Base-by-base conservation (phyloP, 2,329 filamentous ascomycete genomes). In the Arthrobotrys megalospora region DNA sequence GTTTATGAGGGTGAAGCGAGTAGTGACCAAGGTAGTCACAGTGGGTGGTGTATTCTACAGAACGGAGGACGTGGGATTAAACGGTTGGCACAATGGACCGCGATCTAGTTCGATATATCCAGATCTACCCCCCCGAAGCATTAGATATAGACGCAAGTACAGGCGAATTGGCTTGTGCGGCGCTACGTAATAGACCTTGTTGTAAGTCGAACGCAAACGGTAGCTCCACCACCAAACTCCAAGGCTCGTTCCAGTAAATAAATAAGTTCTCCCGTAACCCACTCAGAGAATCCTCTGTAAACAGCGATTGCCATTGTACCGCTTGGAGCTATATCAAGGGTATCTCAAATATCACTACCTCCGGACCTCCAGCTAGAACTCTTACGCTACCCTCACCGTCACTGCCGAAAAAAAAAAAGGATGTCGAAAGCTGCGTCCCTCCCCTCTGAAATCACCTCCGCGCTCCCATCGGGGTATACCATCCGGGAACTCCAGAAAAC, bases 401-500 rank as follows among this genome's bases (percentile, higher is more conserved):
- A 34, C 12, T 14, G n/a, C 24, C 28, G 50, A 34, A 45, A 21
- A 16, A 48, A 16, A 12, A 16, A 45, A n/a, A 45, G 6, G 47
- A 76, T 77, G 73, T 60, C 66, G 3, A 68, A 66, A 45, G 16
- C 66, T 21, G 19, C 58, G 28, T 62, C 58, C 7, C 36, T 77
- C 32, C 66, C 93, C 24, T 89, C 92, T 19, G 87, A 89, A 67
- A 92, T 97, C 81, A 86, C 90, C 77, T 87, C 90, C 47, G 88
- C 87, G 16, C 90, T 98, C 0, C 95, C 96, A 50, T 86, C 91
- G 81, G 91, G 92, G 82, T 98, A 98, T 87, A 89, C 87, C 32
- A 89, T 97, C 83, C 93, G 96, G 28, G 90, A 95, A 0, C 88
- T 98, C 62, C 90, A 91, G 82, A 89, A 89, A 81, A 88, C 88